phyloP scores from a whole-genome alignment of 2,329 filamentous ascomycete species.

The Penicillium palitans region DNA sequence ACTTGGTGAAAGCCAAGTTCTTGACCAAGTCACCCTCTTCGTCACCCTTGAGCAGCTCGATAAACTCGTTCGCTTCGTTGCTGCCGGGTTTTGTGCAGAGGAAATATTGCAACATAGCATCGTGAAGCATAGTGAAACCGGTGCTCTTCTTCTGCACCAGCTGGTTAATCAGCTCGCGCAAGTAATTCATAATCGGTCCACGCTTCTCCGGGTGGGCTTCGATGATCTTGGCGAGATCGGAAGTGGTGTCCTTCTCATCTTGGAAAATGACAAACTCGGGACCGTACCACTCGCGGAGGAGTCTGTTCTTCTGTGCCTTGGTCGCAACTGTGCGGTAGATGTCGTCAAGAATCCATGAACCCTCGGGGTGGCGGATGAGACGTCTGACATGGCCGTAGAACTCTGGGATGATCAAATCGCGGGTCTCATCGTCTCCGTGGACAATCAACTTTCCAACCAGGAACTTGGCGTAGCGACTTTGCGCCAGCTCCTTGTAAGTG shows the following conservation, averaged over 20 bases:
- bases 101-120: constrained; percentile 97
- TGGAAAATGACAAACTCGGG: constrained; percentile 85
- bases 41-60: constrained; percentile 88
- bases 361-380: constrained; percentile 93
- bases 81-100: constrained; percentile 73
- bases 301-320: constrained; percentile 76
- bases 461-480: constrained; percentile 97
- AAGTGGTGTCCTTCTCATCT: constrained; percentile 51
- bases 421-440: constrained; percentile 83
- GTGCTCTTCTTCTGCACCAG: constrained; percentile 95
- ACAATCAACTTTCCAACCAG: constrained; percentile 92
- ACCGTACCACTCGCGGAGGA: constrained; percentile 95
- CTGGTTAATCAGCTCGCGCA: constrained; percentile 84
- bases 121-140: constrained; percentile 95
- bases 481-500: constrained; percentile 78
- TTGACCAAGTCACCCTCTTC: constrained; percentile 87
- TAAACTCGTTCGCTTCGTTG: constrained; percentile 80
- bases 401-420: constrained; percentile 85
- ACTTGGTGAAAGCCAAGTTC: constrained; percentile 93
- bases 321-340: constrained; percentile 89
- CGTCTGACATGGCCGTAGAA: constrained; percentile 93
- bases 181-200: constrained; percentile 78
- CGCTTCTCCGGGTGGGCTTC: constrained; percentile 80
- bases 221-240: constrained; percentile 74
- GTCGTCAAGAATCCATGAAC: constrained; percentile 96